Evolutionary conservation across 139 green algal genomes (phyloP).

Genomic region (Volvox africanus): DNA sequence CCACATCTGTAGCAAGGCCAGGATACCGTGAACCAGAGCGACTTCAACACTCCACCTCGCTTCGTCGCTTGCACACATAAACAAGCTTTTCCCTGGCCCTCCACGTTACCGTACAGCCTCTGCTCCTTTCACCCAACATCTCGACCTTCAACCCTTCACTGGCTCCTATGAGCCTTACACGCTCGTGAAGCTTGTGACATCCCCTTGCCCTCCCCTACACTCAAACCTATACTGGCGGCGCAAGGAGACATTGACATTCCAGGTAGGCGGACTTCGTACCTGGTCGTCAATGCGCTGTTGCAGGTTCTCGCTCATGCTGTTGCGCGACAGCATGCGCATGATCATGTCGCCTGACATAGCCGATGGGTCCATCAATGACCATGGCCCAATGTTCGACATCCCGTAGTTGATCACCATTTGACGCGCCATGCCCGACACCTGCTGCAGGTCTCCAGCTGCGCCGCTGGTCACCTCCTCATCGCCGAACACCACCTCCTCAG

Average conservation of each 20-base stretch:
- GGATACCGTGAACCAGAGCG: neutral
- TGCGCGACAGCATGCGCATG: conserved; percentile 99
- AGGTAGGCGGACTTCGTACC: conserved; percentile 56
- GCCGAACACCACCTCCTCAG: conserved; percentile 98
- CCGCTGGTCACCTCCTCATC: conserved; percentile 96
- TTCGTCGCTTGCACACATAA: neutral
- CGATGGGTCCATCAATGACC: conserved; percentile 91
- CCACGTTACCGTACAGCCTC: conserved; percentile 51
- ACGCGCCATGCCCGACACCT: conserved; percentile 88
- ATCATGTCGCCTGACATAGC: conserved; percentile 92
- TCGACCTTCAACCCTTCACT: no score
- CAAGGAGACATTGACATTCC: no score
- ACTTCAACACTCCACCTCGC: neutral
- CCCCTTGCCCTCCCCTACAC: no score
- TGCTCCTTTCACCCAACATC: no score
- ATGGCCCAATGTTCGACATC: conserved; percentile 98
- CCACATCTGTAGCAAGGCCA: neutral
- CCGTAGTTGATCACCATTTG: conserved; percentile 99
- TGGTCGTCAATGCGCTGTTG: conserved; percentile 92
- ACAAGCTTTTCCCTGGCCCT: neutral
- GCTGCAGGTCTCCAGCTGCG: conserved; percentile 73
- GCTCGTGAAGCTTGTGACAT: no score
- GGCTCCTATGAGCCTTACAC: no score
- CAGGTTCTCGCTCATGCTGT: conserved; percentile 97
- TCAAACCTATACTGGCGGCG: no score